These are phyloP conservation scores for Biscogniauxia mediterranea DNA, from an alignment of 2,329 filamentous ascomycete species.

Conservation along the genomic window DNA sequence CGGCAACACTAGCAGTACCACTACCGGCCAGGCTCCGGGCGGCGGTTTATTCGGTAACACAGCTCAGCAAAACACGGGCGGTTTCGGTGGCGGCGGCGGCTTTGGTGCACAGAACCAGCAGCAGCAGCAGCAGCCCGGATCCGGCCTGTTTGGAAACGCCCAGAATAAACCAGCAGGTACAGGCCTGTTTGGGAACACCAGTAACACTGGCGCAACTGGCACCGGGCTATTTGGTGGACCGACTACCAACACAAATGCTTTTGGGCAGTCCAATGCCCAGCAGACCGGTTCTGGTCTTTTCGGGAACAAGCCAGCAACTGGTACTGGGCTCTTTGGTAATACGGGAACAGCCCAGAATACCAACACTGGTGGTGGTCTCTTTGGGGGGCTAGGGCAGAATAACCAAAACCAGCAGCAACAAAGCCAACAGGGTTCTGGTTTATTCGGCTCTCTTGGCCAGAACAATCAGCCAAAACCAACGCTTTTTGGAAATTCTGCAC, in stretches of 20 bases:
- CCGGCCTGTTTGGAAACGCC: conserved; percentile 37
- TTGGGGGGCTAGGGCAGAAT: conserved; percentile 42
- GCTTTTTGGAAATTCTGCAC: conserved; percentile 50
- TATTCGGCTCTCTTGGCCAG: conserved; percentile 53
- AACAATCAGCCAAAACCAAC: conserved; percentile 54
- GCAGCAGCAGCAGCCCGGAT: conserved; percentile 27
- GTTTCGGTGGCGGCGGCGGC: conserved; percentile 32
- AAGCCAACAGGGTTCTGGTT: conserved; percentile 36
- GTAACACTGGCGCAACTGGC: conserved; percentile 28
- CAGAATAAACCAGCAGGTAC: conserved; percentile 37
- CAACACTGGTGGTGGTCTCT: conserved; percentile 47
- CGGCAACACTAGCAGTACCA: conserved; percentile 33
- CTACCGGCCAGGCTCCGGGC: conserved; percentile 26
- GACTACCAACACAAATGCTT: conserved; percentile 28
- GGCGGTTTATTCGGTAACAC: conserved; percentile 38
- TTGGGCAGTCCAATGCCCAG: conserved; percentile 20
- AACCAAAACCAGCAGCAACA: conserved; percentile 40
- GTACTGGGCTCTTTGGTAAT: conserved; percentile 44
- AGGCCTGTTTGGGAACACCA: conserved; percentile 39
- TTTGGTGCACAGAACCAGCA: conserved; percentile 43
- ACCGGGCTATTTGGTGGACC: conserved; percentile 45
- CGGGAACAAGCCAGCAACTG: conserved; percentile 38
- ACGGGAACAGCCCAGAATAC: conserved; percentile 36
- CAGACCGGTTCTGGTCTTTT: conserved; percentile 41
- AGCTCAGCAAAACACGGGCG: conserved; percentile 27